Conservation (phyloP, 2,329 filamentous ascomycete genomes). For the Neofusicoccum kwambonambiense region DNA sequence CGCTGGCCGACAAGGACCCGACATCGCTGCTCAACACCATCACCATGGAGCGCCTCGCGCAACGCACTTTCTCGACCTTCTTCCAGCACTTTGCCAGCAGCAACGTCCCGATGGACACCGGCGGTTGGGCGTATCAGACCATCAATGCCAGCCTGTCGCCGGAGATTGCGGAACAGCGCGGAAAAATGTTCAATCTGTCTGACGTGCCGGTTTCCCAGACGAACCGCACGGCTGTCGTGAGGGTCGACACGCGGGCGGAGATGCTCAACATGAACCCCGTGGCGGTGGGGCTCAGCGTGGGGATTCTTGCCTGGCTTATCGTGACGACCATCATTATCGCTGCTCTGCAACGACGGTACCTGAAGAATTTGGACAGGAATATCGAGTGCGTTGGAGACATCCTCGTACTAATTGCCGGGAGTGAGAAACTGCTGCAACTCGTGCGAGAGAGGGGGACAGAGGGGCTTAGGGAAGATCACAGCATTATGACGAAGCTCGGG, state of each 20-base stretch:
- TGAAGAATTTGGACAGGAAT: not conserved
- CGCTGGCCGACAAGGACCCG: slow-evolving; percentile 23
- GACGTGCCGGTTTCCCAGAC: not conserved
- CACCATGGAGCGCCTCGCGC: slow-evolving; percentile 18
- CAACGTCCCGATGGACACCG: slow-evolving; percentile 22
- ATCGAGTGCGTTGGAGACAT: slow-evolving; percentile 21
- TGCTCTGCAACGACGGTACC: not conserved
- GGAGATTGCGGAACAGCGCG: not conserved
- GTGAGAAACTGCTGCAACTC: slow-evolving; percentile 10
- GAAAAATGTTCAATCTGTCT: no score
- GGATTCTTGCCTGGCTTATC: slow-evolving; percentile 18
- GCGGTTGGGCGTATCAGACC: slow-evolving; percentile 24
- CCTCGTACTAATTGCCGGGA: slow-evolving; percentile 19
- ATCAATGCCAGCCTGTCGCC: slow-evolving; percentile 24
- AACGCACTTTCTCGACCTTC: slow-evolving; percentile 29
- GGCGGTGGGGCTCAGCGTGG: slow-evolving; percentile 20
- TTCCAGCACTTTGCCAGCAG: slow-evolving; percentile 32
- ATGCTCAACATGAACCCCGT: slow-evolving; percentile 15
- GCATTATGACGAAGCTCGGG: not conserved
- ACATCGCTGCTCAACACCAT: slow-evolving; percentile 23
- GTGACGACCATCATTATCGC: slow-evolving; percentile 17
- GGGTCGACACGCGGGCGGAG: slow-evolving; percentile 15
- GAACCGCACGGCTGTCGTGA: not conserved
- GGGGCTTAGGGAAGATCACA: not conserved
- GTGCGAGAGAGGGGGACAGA: not conserved